Conservation (phyloP, 192 early-diverging fungal genomes). For the Umbelopsis vinacea region DNA sequence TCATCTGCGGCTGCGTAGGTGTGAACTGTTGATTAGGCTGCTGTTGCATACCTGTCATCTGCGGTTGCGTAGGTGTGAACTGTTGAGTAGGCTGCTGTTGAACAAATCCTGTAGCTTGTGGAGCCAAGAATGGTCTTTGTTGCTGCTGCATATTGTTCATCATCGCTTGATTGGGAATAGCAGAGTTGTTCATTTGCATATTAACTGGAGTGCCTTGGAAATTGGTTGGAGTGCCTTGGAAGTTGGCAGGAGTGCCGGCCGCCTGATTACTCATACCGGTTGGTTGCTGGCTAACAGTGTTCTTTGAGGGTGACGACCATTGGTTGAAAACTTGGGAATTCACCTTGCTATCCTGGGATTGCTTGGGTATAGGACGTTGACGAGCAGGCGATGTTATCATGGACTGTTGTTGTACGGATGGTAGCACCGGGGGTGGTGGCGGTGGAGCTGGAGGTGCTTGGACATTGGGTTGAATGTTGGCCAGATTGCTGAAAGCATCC, state of each 20-base stretch:
- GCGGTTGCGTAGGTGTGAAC: conserved; percentile 9
- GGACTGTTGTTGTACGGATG: conserved; percentile 11
- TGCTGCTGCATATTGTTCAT: conserved; percentile 19
- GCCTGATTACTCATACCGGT: conserved; percentile 5
- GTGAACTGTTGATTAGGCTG: conserved; percentile 21
- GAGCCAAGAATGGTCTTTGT: conserved; percentile 33
- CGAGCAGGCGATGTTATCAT: neutral
- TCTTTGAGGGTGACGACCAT: conserved; percentile 12
- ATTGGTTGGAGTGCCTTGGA: conserved; percentile 18
- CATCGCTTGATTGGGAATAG: neutral
- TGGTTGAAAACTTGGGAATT: conserved; percentile 24
- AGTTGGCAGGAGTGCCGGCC: neutral
- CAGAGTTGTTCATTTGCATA: neutral
- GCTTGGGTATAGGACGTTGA: conserved; percentile 5
- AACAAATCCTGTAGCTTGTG: conserved; percentile 10
- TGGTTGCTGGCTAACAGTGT: conserved; percentile 3
- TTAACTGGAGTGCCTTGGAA: neutral
- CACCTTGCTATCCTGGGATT: conserved; percentile 20
- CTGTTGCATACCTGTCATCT: conserved; percentile 7
- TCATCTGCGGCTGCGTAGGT: conserved; percentile 1
- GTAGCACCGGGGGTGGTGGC: conserved; percentile 12
- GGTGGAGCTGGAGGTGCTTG: conserved; percentile 21
- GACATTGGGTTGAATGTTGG: neutral
- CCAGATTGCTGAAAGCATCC: neutral
- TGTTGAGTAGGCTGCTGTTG: conserved; percentile 27